These are phyloP conservation scores for Penicillium sp. DNA, from an alignment of 2,329 filamentous ascomycete species.

Conservation along the genomic window DNA sequence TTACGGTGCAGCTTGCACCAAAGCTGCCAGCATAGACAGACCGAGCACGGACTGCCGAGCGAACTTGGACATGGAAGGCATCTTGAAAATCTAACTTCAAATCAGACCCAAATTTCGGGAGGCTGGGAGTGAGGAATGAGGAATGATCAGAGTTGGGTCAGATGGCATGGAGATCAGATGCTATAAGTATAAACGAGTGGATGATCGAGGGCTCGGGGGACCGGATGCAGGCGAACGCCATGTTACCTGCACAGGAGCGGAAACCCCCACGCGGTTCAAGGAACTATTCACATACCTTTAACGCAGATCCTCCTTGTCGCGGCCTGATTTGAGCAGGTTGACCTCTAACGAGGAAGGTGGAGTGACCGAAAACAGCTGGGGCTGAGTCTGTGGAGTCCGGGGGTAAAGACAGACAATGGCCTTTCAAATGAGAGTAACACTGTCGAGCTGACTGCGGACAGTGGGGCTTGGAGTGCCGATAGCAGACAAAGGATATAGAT, in stretches of 20 bases:
- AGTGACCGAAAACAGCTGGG: conserved; percentile 21
- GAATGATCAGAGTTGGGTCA: conserved; percentile 19
- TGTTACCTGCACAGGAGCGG: conserved; percentile 14
- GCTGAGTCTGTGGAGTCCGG: conserved; percentile 12
- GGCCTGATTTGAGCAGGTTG: not conserved
- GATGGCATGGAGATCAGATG: conserved; percentile 30
- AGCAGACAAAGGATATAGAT: not conserved
- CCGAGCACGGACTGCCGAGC: conserved; percentile 27
- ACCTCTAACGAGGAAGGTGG: conserved; percentile 9
- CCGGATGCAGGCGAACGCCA: conserved; percentile 20
- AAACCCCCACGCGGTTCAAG: conserved; percentile 5
- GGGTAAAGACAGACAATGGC: conserved; percentile 19
- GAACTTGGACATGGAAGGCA: conserved; percentile 27
- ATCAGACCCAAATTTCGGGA: conserved; percentile 33
- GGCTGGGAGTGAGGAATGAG: conserved; percentile 26
- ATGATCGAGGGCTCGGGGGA: conserved; percentile 6
- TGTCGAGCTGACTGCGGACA: conserved; percentile 1
- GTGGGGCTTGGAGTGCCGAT: not conserved
- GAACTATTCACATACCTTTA: conserved; percentile 4
- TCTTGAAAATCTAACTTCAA: conserved; percentile 18
- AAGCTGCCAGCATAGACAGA: conserved; percentile 27
- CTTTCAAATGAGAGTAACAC: conserved; percentile 10
- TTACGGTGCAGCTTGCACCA: conserved; percentile 29
- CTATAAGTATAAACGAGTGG: conserved; percentile 33
- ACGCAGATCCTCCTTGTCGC: conserved; percentile 11